Conservation (phyloP, 257 asterid genomes). For the Ocimum tenuiflorum region DNA sequence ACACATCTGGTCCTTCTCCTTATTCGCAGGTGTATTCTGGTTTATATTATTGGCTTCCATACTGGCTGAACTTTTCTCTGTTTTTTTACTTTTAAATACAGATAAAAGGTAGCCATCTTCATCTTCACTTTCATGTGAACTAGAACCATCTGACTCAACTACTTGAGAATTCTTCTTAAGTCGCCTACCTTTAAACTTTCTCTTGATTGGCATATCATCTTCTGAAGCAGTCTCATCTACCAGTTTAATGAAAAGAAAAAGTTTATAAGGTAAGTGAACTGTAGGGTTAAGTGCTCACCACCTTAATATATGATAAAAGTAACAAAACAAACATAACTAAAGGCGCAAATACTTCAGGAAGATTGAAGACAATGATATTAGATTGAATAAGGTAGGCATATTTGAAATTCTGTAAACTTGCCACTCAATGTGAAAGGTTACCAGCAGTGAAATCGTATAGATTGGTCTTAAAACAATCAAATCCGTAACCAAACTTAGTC, state of each 20-base stretch:
- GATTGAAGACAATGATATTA: neutral
- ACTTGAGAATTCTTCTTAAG: conserved; percentile 45
- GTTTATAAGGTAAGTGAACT: conserved; percentile 10
- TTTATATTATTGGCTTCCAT: conserved; percentile 9
- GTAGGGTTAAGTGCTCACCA: neutral
- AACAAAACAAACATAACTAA: neutral
- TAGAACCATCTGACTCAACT: conserved; percentile 53
- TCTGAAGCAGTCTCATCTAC: conserved; percentile 25
- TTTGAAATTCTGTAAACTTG: neutral
- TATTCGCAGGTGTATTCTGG: conserved; percentile 12
- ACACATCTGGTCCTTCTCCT: conserved; percentile 20
- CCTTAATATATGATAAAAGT: neutral
- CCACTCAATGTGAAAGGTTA: neutral
- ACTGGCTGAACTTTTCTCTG: conserved; percentile 21
- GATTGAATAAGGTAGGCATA: neutral
- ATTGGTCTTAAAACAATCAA: neutral
- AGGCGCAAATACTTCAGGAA: neutral
- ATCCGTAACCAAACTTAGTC: neutral
- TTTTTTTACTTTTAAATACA: conserved; percentile 29
- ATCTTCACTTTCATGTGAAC: conserved; percentile 40
- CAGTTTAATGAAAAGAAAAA: conserved; percentile 18
- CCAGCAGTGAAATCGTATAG: neutral
- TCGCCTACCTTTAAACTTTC: conserved; percentile 28
- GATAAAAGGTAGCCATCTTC: conserved; percentile 46
- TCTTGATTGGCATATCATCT: conserved; percentile 19